These are phyloP conservation scores for Onygena corvina DNA, from an alignment of 2,329 filamentous ascomycete genomes.

Conservation along the genomic window DNA sequence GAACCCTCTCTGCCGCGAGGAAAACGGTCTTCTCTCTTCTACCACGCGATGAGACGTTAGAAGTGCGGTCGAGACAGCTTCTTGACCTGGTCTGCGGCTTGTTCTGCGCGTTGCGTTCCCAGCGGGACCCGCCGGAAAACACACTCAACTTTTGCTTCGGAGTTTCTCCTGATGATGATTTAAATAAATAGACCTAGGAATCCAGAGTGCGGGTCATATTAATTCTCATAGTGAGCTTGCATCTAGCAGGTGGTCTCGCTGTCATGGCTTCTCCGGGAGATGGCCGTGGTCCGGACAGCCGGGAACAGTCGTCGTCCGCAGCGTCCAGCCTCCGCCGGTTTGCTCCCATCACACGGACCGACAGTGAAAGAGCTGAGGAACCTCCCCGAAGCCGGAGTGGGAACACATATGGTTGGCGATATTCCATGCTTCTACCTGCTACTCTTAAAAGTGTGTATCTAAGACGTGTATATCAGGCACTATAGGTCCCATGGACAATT, in stretches of 20 bases:
- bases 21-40: too few relatives aligned
- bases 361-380: not conserved
- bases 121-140: too few relatives aligned
- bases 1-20: too few relatives aligned
- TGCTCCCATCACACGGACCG: slow-evolving; percentile 8
- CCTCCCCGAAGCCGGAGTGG: not conserved
- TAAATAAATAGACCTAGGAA: too few relatives aligned
- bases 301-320: slow-evolving; percentile 3
- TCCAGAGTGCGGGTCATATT: too few relatives aligned
- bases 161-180: too few relatives aligned
- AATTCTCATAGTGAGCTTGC: too few relatives aligned
- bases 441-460: not conserved
- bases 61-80: not conserved
- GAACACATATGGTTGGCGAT: slow-evolving; percentile 7
- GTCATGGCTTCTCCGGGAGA: slow-evolving; percentile 13
- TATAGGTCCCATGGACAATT: not conserved
- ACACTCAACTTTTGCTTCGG: too few relatives aligned
- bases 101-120: not conserved
- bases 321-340: slow-evolving; percentile 9
- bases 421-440: not conserved
- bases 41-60: too few relatives aligned
- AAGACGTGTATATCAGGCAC: not conserved
- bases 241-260: too few relatives aligned
- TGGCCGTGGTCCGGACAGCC: slow-evolving; percentile 6
- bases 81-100: not conserved